Evolutionary conservation across 176 grass and related monocot genomes (phyloP).

Genomic region (Bolboschoenus planiculmis): DNA sequence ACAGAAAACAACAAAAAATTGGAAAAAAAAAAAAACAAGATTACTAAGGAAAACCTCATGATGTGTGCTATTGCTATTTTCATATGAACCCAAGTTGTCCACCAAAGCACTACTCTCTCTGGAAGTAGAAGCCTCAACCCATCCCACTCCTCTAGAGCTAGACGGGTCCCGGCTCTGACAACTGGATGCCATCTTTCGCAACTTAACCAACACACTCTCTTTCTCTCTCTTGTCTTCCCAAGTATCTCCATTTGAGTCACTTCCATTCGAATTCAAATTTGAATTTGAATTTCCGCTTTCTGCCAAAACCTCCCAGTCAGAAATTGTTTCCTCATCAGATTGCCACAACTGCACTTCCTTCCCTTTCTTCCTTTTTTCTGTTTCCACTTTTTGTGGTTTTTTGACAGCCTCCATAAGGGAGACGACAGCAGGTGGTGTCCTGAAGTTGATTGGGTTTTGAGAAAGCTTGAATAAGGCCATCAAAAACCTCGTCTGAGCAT

Average conservation of each 20-base stretch:
- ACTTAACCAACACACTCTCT: neutral
- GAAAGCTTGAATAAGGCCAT: constrained; percentile 53
- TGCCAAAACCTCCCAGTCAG: constrained; percentile 24
- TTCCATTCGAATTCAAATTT: constrained; percentile 9
- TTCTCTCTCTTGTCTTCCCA: neutral
- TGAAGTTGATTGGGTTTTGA: constrained; percentile 35
- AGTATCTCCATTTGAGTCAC: neutral
- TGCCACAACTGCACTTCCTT: neutral
- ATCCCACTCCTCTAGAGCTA: neutral
- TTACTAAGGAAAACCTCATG: neutral
- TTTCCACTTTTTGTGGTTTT: neutral
- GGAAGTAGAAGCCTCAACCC: neutral
- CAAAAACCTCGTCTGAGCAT: constrained; percentile 49
- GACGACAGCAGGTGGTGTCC: constrained; percentile 23
- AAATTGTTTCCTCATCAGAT: constrained; percentile 6
- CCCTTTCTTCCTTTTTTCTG: neutral
- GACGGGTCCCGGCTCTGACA: neutral
- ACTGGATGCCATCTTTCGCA: neutral
- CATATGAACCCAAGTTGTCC: neutral
- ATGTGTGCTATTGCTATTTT: neutral
- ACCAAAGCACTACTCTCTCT: neutral
- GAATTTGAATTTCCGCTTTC: neutral
- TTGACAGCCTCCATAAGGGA: neutral
- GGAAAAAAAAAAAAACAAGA: neutral
- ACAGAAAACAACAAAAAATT: neutral